A percentile compares a stretch with the other conserved stretches of the same genome.
Conservation (phyloP, 768 basidiomycete species). For the Dioszegia crocea region DNA sequence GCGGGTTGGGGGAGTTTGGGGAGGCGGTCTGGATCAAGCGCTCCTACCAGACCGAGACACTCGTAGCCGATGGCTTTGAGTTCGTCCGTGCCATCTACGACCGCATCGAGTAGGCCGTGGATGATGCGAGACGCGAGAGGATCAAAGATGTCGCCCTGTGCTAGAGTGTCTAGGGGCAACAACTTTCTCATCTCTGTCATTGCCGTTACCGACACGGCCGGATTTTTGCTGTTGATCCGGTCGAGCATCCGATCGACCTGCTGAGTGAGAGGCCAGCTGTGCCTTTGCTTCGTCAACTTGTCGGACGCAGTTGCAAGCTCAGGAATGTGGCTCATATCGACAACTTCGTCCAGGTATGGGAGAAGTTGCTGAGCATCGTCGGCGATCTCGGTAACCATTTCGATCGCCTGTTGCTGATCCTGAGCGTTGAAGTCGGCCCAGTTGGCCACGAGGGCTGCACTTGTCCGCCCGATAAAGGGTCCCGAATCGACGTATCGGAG, state of each 20-base stretch:
- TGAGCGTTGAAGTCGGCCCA: constrained; percentile 66
- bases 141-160: constrained; percentile 84
- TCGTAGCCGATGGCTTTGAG: constrained; percentile 73
- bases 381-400: constrained; percentile 66
- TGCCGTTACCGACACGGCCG: constrained; percentile 68
- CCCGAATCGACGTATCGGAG: constrained; percentile 68
- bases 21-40: constrained; percentile 89
- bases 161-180: constrained; percentile 53
- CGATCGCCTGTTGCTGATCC: constrained; percentile 55
- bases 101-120: constrained; percentile 62
- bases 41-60: constrained; percentile 86
- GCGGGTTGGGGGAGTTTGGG: constrained; percentile 62
- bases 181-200: constrained; percentile 70
- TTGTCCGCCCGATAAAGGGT: constrained; percentile 78
- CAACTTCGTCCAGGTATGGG: constrained; percentile 68
- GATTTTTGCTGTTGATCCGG: constrained; percentile 73
- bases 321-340: constrained; percentile 68
- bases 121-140: constrained; percentile 66
- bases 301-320: constrained; percentile 53
- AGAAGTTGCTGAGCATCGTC: constrained; percentile 60
- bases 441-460: constrained; percentile 71
- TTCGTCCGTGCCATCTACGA: constrained; percentile 67
- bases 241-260: constrained; percentile 65
- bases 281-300: constrained; percentile 49
- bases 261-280: constrained; percentile 56